Evolutionary conservation across 495 filamentous ascomycete genomes (phyloP), one percentile per base, ranked within the genome.

Genomic region (Aspergillus cristatus): DNA sequence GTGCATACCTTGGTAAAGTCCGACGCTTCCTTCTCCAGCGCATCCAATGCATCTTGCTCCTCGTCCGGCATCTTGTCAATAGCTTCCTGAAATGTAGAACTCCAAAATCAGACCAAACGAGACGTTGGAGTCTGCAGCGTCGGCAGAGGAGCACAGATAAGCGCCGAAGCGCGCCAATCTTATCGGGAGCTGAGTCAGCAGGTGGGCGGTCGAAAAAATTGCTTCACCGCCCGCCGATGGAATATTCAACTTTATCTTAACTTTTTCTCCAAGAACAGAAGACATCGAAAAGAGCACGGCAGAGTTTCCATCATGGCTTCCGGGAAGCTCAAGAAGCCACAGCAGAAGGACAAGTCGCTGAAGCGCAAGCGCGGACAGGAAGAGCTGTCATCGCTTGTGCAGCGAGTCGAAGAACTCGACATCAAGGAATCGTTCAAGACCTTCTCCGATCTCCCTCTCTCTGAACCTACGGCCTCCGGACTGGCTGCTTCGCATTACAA

Each of bases 401-500:
- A 71, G 44, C 58, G 51, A 41, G 69, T 75, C 16, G 64, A 69
- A 41, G 65, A 67, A 6, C 61, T 74, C 45, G 65, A 76, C 35
- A 49, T 76, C 61, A 72, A 72, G 34, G 50, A 57, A 39, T 33
- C 58, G 29, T 39, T 61, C 41, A 58, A 65, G 47, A 43, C 48
- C 31, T 95, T 95, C 57, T 70, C 79, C 45, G 78, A 90, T 45
- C 69, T 99, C 1, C 93, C 91, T 18, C 72, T 99, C 37, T 96
- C 90, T 28, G 72, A 79, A 40, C 74, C 84, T n/a, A 97, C 91
- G 2, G 65, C 77, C 7, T 70, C 68, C 7, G 91, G 93, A 16
- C 74, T 99, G 22, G 70, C 86, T 40, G 71, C 82, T n/a, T 85
- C 82, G 6, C 86, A 95, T 54, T 99, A 85, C 70, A 84, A 88